phyloP scores from a whole-genome alignment of 768 basidiomycete genomes.

The Suillus hirtellus region DNA sequence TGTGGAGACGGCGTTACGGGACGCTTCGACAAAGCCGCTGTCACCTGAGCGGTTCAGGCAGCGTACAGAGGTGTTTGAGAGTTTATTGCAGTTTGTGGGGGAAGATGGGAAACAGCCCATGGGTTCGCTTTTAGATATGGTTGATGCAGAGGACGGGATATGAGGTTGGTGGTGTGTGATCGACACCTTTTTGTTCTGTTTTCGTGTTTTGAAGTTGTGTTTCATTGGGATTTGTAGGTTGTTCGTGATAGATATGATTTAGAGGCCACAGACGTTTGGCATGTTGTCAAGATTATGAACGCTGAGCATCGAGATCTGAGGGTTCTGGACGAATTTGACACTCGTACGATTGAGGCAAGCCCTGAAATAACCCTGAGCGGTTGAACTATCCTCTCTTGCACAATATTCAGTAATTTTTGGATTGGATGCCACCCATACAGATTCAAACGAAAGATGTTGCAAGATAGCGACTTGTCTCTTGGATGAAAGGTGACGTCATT shows the following conservation, averaged over 20 bases:
- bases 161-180: slow-evolving; percentile 12
- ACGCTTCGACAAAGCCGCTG: slow-evolving; percentile 32
- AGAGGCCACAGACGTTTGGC: not conserved
- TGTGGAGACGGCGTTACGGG: slow-evolving; percentile 23
- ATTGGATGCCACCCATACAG: not conserved
- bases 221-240: not conserved
- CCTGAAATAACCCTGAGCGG: not conserved
- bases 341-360: not conserved
- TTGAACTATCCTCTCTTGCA: not conserved
- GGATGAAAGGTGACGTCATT: not conserved
- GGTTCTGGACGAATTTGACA: not conserved
- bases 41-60: slow-evolving; percentile 56
- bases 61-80: slow-evolving; percentile 71
- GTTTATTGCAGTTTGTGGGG: slow-evolving; percentile 60
- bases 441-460: not conserved
- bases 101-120: slow-evolving; percentile 67
- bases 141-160: slow-evolving; percentile 42
- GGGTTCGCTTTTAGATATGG: slow-evolving; percentile 61
- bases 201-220: not conserved
- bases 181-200: no score
- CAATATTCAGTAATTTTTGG: not conserved
- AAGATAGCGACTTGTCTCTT: not conserved
- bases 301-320: not conserved
- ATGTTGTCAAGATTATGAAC: not conserved
- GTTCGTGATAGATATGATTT: not conserved